These are phyloP conservation scores for Fistulinella cinereoalba DNA, from an alignment of 1,284 basidiomycete species.

Conservation along the genomic window DNA sequence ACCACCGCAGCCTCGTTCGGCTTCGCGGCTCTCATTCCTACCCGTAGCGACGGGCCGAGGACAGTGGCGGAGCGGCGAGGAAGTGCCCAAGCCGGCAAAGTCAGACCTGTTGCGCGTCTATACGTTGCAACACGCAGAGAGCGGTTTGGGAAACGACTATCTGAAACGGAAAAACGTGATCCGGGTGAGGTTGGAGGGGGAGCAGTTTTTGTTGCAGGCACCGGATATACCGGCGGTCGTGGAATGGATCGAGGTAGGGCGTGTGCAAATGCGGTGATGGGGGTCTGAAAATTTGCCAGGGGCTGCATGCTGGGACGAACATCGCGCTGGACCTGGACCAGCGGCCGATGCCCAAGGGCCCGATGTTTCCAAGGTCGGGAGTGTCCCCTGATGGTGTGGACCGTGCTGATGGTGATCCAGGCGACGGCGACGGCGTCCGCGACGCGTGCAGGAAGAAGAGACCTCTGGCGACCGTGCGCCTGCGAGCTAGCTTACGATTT, in stretches of 20 bases:
- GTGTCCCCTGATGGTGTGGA: conserved; percentile 6
- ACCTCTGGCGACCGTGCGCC: conserved; percentile 1
- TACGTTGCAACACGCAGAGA: conserved; percentile 88
- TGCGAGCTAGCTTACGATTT: too few species aligned
- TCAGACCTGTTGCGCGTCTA: conserved; percentile 62
- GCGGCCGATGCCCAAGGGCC: conserved; percentile 84
- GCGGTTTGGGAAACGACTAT: conserved; percentile 94
- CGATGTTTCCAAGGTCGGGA: conserved; percentile 71
- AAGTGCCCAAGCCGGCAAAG: conserved; percentile 41
- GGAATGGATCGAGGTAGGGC: conserved; percentile 90
- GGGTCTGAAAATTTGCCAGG: conserved; percentile 44
- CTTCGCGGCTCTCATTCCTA: conserved; percentile 21
- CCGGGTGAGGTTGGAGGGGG: conserved; percentile 88
- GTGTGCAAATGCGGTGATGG: conserved; percentile 5
- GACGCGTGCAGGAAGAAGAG: conserved; percentile 12
- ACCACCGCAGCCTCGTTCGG: conserved; percentile 13
- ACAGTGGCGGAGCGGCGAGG: conserved; percentile 18
- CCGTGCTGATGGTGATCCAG: conserved; percentile 23
- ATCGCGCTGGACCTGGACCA: conserved; percentile 90
- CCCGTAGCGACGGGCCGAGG: conserved; percentile 10
- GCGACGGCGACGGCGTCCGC: conserved; percentile 41
- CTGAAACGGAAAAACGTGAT: conserved; percentile 93
- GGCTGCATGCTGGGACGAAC: conserved; percentile 91
- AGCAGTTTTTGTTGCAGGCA: conserved; percentile 96
- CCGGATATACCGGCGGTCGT: conserved; percentile 84